phyloP scores from a whole-genome alignment of 768 basidiomycete genomes.

The Rhizopogon vesiculosus region DNA sequence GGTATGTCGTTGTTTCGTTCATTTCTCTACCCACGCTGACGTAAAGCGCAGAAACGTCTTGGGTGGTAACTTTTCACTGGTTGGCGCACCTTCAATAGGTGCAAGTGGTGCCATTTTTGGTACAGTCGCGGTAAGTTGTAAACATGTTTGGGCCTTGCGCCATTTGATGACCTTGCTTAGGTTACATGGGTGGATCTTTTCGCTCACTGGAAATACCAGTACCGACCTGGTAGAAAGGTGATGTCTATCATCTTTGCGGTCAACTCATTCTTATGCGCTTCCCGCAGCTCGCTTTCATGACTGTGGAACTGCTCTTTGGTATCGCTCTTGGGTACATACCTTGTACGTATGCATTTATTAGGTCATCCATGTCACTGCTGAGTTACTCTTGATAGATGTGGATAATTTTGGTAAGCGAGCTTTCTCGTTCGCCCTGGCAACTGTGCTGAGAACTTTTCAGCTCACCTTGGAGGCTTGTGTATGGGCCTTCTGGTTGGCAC shows the following conservation, averaged over 20 bases:
- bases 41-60: slow-evolving; percentile 60
- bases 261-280: not conserved
- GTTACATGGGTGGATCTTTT: slow-evolving; percentile 86
- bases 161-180: slow-evolving; percentile 23
- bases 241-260: slow-evolving; percentile 6
- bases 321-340: slow-evolving; percentile 82
- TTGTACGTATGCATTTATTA: slow-evolving; percentile 42
- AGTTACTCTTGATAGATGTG: slow-evolving; percentile 46
- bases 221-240: slow-evolving; percentile 77
- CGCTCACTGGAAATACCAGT: slow-evolving; percentile 89
- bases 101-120: slow-evolving; percentile 94
- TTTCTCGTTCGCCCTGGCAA: not conserved
- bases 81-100: slow-evolving; percentile 85
- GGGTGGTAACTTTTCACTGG: slow-evolving; percentile 89
- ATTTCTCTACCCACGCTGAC: not conserved
- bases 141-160: not conserved
- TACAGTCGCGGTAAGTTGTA: slow-evolving; percentile 59
- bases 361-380: slow-evolving; percentile 1
- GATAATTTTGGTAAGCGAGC: slow-evolving; percentile 77
- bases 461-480: slow-evolving; percentile 84
- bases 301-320: slow-evolving; percentile 83
- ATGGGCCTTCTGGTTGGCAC: slow-evolving; percentile 82
- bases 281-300: slow-evolving; percentile 72
- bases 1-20: slow-evolving; percentile 38
- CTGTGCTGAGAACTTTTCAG: slow-evolving; percentile 26